Percentiles rank a stretch among this genome's conserved stretches.
Evolutionary conservation across 2,329 filamentous ascomycete species (phyloP).

Genomic region (Ceratocystis albifundus): DNA sequence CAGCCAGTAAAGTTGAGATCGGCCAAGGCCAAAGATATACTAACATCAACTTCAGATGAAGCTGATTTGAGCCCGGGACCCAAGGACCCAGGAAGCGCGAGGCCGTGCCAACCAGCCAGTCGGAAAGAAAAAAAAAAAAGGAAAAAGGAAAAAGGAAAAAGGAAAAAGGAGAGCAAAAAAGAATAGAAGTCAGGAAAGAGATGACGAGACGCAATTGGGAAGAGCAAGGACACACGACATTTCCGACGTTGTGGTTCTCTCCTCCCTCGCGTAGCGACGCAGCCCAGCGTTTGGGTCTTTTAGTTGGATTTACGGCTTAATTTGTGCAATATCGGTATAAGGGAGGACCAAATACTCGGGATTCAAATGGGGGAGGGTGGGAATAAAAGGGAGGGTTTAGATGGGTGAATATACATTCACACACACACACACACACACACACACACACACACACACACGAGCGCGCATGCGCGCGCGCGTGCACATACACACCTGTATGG

Average conservation of each 20-base stretch:
- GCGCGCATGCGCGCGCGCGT: too few species aligned
- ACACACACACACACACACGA: too few species aligned
- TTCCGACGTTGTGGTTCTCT: slow-evolving; percentile 4
- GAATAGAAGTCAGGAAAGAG: neutral
- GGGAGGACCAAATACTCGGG: neutral
- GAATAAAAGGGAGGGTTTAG: neutral
- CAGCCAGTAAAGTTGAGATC: neutral
- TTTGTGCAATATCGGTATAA: neutral
- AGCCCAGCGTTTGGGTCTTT: neutral
- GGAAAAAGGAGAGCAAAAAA: neutral
- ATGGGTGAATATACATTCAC: neutral
- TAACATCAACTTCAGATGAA: neutral
- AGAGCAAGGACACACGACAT: neutral
- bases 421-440: neutral
- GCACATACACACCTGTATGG: too few species aligned
- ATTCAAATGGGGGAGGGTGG: neutral
- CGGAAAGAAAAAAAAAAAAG: neutral
- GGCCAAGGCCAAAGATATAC: too few species aligned
- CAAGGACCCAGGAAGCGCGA: neutral
- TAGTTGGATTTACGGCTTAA: neutral
- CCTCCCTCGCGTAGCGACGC: neutral
- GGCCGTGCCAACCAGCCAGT: neutral
- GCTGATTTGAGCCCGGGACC: neutral
- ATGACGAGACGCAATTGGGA: neutral
- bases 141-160: neutral